Conservation (phyloP, 2,329 filamentous ascomycete species). For the Hymenoscyphus salicellus region DNA sequence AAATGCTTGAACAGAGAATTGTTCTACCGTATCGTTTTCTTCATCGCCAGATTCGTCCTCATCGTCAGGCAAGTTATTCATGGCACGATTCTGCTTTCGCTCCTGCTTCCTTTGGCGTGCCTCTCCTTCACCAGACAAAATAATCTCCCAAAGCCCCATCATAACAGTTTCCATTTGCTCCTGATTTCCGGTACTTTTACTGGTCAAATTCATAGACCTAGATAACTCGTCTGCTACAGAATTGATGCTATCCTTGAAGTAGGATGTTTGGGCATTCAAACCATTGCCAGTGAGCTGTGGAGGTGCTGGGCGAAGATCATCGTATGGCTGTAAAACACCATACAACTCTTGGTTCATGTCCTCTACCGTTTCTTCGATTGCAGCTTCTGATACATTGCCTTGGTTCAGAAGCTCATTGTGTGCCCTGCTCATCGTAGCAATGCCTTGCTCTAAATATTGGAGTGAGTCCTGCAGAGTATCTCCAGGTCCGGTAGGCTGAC, state of each 20-base stretch:
- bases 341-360: slow-evolving; percentile 64
- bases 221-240: slow-evolving; percentile 41
- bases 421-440: slow-evolving; percentile 59
- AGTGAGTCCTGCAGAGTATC: slow-evolving; percentile 56
- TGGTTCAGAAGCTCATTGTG: slow-evolving; percentile 37
- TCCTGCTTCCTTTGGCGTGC: slow-evolving; percentile 54
- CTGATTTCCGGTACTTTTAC: slow-evolving; percentile 29
- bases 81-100: slow-evolving; percentile 49
- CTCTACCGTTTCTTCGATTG: slow-evolving; percentile 52
- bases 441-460: slow-evolving; percentile 66
- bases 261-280: slow-evolving; percentile 65
- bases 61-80: slow-evolving; percentile 57
- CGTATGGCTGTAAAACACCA: slow-evolving; percentile 50
- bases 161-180: slow-evolving; percentile 56
- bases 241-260: slow-evolving; percentile 61
- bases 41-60: slow-evolving; percentile 63
- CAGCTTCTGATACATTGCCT: slow-evolving; percentile 28
- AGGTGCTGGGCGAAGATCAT: slow-evolving; percentile 52
- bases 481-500: slow-evolving; percentile 42
- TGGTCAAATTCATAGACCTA: slow-evolving; percentile 22
- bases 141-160: slow-evolving; percentile 51
- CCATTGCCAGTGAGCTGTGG: slow-evolving; percentile 56
- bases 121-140: slow-evolving; percentile 49
- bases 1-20: slow-evolving; percentile 74
- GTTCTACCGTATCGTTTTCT: slow-evolving; percentile 53